A percentile compares a stretch with the other conserved stretches of the same genome.
phyloP scores from a whole-genome alignment of 768 basidiomycete species.

The Xerocomus brunneocitrinus region DNA sequence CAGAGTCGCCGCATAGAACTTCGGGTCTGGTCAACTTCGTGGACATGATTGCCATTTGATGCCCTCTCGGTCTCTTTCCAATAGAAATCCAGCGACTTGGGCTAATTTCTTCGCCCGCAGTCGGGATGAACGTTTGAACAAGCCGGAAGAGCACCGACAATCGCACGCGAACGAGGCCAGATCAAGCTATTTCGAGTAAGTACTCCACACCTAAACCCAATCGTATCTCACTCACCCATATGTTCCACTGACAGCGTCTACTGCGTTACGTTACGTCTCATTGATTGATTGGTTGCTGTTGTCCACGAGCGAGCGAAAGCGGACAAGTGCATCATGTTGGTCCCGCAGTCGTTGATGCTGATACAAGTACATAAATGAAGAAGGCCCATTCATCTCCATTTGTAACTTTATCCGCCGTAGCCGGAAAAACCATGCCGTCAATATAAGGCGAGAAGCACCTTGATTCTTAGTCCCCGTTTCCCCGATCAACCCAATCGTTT shows the following conservation, averaged over 20 bases:
- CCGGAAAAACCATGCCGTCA: neutral
- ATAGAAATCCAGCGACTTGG: too few relatives aligned
- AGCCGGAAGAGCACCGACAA: neutral
- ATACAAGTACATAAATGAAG: neutral
- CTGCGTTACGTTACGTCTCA: neutral
- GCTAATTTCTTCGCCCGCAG: too few relatives aligned
- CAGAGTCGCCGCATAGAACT: neutral
- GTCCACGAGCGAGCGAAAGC: neutral
- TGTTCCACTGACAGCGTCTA: slow-evolving; percentile 2
- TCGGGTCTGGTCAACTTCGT: neutral
- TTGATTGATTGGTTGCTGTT: neutral
- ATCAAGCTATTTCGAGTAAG: neutral
- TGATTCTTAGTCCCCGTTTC: slow-evolving; percentile 2
- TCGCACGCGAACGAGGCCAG: neutral
- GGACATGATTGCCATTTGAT: too few relatives aligned
- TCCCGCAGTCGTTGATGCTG: neutral
- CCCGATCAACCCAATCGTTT: neutral
- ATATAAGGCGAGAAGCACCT: slow-evolving; percentile 12
- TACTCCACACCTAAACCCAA: neutral
- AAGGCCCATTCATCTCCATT: neutral
- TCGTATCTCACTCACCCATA: neutral
- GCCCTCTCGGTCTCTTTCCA: too few relatives aligned
- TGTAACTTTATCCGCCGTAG: slow-evolving; percentile 3
- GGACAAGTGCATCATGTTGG: neutral
- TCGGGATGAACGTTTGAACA: neutral